These are phyloP conservation scores for Parasitella parasitica DNA, from an alignment of 371 early-diverging fungal species.

Conservation along the genomic window DNA sequence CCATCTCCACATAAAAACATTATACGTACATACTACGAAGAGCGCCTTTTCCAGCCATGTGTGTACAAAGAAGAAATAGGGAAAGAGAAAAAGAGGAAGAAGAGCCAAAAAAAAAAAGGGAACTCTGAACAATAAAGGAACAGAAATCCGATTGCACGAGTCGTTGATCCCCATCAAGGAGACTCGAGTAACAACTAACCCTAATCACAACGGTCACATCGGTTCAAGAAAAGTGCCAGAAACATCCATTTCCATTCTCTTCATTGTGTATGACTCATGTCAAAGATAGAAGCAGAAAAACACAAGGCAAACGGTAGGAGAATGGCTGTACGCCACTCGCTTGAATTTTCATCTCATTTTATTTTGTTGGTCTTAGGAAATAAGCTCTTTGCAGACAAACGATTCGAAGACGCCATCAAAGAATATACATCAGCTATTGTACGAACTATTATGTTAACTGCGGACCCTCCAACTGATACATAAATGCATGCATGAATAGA, in stretches of 20 bases:
- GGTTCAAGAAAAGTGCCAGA: not conserved
- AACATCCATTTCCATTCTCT: not conserved
- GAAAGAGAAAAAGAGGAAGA: slow-evolving; percentile 1
- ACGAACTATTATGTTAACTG: not conserved
- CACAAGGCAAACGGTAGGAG: slow-evolving; percentile 40
- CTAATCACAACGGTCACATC: not conserved
- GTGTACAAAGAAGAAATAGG: slow-evolving; percentile 5
- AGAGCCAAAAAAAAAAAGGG: not conserved
- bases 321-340: too few species aligned
- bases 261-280: slow-evolving; percentile 4
- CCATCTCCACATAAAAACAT: too few species aligned
- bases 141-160: slow-evolving; percentile 12
- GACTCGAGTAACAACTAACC: not conserved
- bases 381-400: slow-evolving; percentile 54
- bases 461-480: not conserved
- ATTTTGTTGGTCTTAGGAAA: slow-evolving; percentile 40
- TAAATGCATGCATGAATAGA: slow-evolving; percentile 31
- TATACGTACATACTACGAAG: slow-evolving; percentile 48
- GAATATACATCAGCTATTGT: slow-evolving; percentile 79
- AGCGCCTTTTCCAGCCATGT: slow-evolving; percentile 49
- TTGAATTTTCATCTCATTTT: not conserved
- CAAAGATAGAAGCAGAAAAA: slow-evolving; percentile 36
- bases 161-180: not conserved
- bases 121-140: not conserved
- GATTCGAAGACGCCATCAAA: slow-evolving; percentile 66